A percentile compares a stretch with the other conserved stretches of the same genome.
Evolutionary conservation across 345 rosid species (phyloP).

Genomic region (Lumnitzera littorea): DNA sequence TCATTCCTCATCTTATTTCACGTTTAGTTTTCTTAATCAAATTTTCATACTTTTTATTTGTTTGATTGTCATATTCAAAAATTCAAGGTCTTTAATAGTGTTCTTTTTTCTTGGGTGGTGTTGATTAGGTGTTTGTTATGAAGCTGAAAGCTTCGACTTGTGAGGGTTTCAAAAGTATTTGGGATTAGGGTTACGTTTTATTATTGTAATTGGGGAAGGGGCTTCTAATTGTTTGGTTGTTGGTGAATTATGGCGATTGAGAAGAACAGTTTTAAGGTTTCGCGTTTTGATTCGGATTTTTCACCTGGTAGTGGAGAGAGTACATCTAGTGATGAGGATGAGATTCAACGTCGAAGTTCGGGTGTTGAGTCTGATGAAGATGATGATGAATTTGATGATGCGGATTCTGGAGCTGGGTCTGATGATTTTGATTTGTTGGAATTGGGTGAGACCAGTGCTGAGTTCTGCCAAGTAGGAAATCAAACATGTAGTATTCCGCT

Average conservation of each 20-base stretch:
- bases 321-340: constrained; percentile 72
- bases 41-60: not conserved
- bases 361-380: constrained; percentile 58
- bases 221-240: not conserved
- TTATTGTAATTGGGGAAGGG: constrained; percentile 1
- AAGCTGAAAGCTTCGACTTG: not conserved
- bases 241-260: constrained; percentile 73
- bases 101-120: constrained; percentile 1
- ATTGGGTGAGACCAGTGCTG: constrained; percentile 80
- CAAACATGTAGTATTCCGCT: constrained; percentile 81
- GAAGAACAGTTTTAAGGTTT: constrained; percentile 75
- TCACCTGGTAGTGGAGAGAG: constrained; percentile 72
- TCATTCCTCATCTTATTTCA: too few relatives aligned
- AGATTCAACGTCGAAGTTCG: constrained; percentile 39
- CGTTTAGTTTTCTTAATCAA: constrained; percentile 2
- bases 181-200: constrained; percentile 30
- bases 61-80: constrained; percentile 7
- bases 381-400: constrained; percentile 76
- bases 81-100: constrained; percentile 9
- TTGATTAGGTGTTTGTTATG: constrained; percentile 3
- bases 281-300: constrained; percentile 75
- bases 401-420: constrained; percentile 96
- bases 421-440: constrained; percentile 95
- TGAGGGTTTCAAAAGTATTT: not conserved
- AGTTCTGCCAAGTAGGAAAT: constrained; percentile 81